Evolutionary conservation across 805 yeast species (phyloP).

Genomic region (Candida nemodendra): DNA sequence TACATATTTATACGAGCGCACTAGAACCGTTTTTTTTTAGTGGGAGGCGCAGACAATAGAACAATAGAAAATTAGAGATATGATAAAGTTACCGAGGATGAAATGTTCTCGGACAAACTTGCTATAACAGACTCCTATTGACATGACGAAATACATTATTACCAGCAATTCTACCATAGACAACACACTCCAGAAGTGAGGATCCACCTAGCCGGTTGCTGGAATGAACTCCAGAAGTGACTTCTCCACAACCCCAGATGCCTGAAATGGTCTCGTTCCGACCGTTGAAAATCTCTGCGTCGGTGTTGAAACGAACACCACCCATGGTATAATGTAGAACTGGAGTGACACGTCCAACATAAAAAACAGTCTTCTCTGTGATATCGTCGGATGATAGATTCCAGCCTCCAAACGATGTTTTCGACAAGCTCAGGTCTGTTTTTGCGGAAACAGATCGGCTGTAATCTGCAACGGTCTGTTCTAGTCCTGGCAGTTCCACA

Average conservation of each 20-base stretch:
- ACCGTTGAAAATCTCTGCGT: conserved; percentile 38
- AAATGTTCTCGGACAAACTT: too few relatives aligned
- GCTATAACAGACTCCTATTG: not conserved
- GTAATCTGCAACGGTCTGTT: conserved; percentile 11
- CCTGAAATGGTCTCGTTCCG: conserved; percentile 40
- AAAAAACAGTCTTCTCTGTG: conserved; percentile 30
- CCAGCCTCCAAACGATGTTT: conserved; percentile 22
- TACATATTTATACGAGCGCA: too few relatives aligned
- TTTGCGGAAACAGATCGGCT: conserved; percentile 2
- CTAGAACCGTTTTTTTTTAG: too few relatives aligned
- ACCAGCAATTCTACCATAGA: conserved; percentile 59
- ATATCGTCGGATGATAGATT: conserved; percentile 5
- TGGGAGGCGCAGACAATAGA: too few relatives aligned
- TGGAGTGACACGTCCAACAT: conserved; percentile 54
- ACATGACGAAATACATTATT: conserved; percentile 27
- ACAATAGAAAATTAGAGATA: too few relatives aligned
- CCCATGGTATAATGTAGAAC: conserved; percentile 71
- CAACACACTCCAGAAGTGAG: conserved; percentile 61
- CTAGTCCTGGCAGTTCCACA: conserved; percentile 27
- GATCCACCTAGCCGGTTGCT: conserved; percentile 64
- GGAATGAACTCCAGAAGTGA: conserved; percentile 71
- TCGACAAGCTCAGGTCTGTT: conserved; percentile 10
- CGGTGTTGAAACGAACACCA: conserved; percentile 54
- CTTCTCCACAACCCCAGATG: conserved; percentile 65
- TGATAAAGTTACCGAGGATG: too few relatives aligned